Conservation (phyloP, 768 basidiomycete species). For the Scleroderma bovista region DNA sequence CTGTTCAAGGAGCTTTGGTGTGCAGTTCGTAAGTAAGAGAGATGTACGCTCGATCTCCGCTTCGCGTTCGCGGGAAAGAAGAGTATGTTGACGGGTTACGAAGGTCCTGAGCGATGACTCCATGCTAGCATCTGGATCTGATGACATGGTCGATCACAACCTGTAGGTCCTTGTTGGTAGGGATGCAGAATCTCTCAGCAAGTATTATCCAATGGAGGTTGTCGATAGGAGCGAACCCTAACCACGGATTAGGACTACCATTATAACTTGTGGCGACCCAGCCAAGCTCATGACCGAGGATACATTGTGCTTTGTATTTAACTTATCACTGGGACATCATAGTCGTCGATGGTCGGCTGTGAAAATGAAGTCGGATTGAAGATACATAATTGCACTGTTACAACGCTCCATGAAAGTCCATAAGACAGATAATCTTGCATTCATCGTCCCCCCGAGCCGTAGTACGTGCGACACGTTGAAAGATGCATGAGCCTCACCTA, state of each 20-base stretch:
- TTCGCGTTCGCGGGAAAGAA: constrained; percentile 68
- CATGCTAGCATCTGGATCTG: constrained; percentile 3
- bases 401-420: too few species aligned
- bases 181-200: background rate
- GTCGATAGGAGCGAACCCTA: too few species aligned
- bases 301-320: too few species aligned
- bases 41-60: constrained; percentile 83
- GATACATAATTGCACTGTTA: too few species aligned
- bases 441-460: background rate
- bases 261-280: too few species aligned
- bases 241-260: too few species aligned
- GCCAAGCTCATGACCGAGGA: too few species aligned
- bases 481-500: background rate
- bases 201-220: background rate
- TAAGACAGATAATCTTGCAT: background rate
- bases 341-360: too few species aligned
- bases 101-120: constrained; percentile 45
- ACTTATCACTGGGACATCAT: too few species aligned
- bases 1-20: constrained; percentile 80
- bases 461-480: background rate
- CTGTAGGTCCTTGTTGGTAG: too few species aligned
- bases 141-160: background rate
- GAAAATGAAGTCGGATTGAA: too few species aligned
- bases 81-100: constrained; percentile 57
- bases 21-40: constrained; percentile 76